Percentiles rank a stretch among this genome's conserved stretches.
Conservation (phyloP, 768 basidiomycete genomes). For the Boletus reticuloceps region DNA sequence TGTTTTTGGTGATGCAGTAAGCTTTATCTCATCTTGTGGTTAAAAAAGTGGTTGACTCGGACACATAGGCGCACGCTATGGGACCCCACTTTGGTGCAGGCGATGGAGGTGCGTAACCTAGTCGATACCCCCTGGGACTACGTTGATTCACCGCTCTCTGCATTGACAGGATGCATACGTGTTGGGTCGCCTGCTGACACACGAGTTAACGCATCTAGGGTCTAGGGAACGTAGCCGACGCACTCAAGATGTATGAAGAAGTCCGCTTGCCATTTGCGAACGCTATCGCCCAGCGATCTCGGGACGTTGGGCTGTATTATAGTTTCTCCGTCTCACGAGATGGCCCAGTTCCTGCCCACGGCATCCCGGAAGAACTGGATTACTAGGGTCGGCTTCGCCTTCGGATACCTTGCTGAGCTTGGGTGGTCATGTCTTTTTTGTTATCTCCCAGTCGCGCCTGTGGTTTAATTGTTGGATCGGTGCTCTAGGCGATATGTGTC, state of each 20-base stretch:
- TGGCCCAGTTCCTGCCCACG: neutral
- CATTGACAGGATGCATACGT: constrained; percentile 28
- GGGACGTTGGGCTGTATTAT: constrained; percentile 22
- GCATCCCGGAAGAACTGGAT: constrained; percentile 7
- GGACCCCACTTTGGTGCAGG: constrained; percentile 46
- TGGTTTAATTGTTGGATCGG: too few relatives aligned
- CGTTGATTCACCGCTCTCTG: neutral
- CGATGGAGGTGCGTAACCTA: constrained; percentile 41
- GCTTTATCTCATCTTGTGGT: neutral
- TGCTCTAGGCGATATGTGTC: too few relatives aligned
- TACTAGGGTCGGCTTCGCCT: too few relatives aligned
- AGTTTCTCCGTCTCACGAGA: constrained; percentile 10
- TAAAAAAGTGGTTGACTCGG: neutral
- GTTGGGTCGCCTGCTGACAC: constrained; percentile 28
- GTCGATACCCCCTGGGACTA: neutral
- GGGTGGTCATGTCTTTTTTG: too few relatives aligned
- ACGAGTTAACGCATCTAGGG: constrained; percentile 18
- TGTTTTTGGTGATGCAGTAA: constrained; percentile 52
- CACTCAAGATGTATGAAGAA: constrained; percentile 32
- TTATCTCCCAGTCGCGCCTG: too few relatives aligned
- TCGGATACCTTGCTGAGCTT: too few relatives aligned
- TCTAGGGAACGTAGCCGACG: constrained; percentile 20
- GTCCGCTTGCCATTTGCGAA: constrained; percentile 32
- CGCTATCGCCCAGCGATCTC: constrained; percentile 15
- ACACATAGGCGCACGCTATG: constrained; percentile 44